These are phyloP conservation scores for Phytophthora pistaciae DNA, from an alignment of 352 stramenopile species.

Conservation along the genomic window DNA sequence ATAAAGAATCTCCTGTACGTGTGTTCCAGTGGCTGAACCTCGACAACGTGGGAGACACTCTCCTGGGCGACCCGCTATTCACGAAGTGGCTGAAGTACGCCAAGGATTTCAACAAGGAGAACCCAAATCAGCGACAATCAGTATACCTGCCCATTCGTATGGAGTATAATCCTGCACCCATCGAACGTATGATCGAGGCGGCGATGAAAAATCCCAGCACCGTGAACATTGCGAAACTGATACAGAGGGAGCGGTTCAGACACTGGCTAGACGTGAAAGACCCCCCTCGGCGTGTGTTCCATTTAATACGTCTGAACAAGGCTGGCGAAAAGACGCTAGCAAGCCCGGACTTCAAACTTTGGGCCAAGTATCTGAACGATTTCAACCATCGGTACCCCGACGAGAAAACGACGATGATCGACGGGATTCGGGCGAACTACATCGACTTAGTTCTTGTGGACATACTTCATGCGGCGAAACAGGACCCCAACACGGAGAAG, in stretches of 20 bases:
- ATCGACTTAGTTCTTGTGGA: no score
- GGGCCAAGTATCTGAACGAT: no score
- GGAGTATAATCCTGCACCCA: background rate
- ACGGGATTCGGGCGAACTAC: no score
- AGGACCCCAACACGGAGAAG: no score
- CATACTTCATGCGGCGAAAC: no score
- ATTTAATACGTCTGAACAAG: background rate
- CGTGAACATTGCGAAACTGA: background rate
- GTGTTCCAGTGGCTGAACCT: no score
- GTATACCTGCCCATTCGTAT: background rate
- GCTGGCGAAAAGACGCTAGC: background rate
- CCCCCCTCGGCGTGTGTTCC: background rate
- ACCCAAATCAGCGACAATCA: background rate
- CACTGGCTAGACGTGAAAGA: background rate
- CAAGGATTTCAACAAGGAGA: background rate
- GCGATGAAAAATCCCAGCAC: background rate
- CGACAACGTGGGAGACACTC: background rate
- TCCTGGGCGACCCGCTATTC: background rate
- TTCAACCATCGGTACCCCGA: no score
- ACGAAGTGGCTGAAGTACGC: background rate
- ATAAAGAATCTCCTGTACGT: no score
- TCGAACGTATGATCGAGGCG: background rate
- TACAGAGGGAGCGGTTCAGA: background rate
- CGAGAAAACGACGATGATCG: no score
- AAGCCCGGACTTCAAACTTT: background rate